A percentile compares a stretch with the other conserved stretches of the same genome.
These are phyloP conservation scores for Fusarium secorum DNA, from an alignment of 2,329 filamentous ascomycete species.

Conservation along the genomic window DNA sequence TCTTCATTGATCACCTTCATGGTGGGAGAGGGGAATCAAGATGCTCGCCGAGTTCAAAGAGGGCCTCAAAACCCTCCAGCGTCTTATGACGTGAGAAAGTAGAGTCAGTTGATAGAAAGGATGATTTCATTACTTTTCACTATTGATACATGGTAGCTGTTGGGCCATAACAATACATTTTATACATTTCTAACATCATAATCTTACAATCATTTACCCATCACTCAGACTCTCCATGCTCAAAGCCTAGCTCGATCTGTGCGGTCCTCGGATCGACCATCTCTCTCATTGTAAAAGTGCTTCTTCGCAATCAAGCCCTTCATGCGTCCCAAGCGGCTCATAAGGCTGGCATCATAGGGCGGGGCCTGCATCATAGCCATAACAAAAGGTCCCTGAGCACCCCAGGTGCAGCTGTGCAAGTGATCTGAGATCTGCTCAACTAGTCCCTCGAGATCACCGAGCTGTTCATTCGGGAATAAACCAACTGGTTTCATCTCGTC, in stretches of 20 bases:
- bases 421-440: conserved; percentile 45
- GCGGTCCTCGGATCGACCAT: not conserved
- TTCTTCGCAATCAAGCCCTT: conserved; percentile 5
- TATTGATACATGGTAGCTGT: not conserved
- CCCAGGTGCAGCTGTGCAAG: conserved; percentile 48
- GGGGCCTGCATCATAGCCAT: conserved; percentile 50
- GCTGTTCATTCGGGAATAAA: conserved; percentile 60
- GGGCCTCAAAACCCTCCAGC: not conserved
- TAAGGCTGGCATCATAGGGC: conserved; percentile 45
- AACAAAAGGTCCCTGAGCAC: conserved; percentile 50
- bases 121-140: not conserved
- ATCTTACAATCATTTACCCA: not conserved
- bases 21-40: not conserved
- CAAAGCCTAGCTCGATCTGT: not conserved
- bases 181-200: not conserved
- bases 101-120: not conserved
- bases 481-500: conserved; percentile 72
- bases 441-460: conserved; percentile 29
- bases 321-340: conserved; percentile 34
- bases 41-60: not conserved
- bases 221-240: not conserved
- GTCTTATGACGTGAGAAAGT: not conserved
- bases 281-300: not conserved
- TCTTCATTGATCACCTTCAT: not conserved
- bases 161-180: not conserved